phyloP scores from a whole-genome alignment of 2,329 filamentous ascomycete genomes.

The Alternaria brassicicola region DNA sequence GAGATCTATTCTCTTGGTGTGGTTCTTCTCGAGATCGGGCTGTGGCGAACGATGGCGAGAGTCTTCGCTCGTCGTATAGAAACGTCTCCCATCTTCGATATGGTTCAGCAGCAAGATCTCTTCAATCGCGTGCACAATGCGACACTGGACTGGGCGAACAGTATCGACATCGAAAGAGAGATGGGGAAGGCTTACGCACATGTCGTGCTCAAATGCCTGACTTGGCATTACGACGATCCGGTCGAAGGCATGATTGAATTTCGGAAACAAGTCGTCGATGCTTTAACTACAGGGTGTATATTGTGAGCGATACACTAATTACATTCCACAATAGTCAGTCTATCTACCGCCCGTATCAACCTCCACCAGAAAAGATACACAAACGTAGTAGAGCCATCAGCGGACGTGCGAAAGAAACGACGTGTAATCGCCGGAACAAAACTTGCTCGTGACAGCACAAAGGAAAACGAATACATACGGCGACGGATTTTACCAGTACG shows the following conservation, averaged over 20 bases:
- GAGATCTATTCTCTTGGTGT: constrained; percentile 64
- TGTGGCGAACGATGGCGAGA: constrained; percentile 48
- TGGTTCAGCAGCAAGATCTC: constrained; percentile 8
- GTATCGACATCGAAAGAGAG: constrained; percentile 18
- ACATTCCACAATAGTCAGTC: neutral
- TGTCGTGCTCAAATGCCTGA: constrained; percentile 18
- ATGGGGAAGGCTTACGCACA: constrained; percentile 19
- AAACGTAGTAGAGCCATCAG: neutral
- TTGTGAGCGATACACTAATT: neutral
- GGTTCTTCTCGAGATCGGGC: constrained; percentile 59
- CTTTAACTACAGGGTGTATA: constrained; percentile 2
- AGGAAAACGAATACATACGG: neutral
- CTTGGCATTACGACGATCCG: constrained; percentile 15
- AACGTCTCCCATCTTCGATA: constrained; percentile 11
- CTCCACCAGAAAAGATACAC: neutral
- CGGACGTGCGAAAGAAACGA: neutral
- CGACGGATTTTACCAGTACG: neutral
- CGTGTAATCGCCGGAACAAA: neutral
- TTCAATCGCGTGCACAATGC: constrained; percentile 16
- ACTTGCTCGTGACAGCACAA: neutral
- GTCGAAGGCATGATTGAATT: constrained; percentile 17
- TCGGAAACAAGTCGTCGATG: constrained; percentile 18
- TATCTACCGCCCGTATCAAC: neutral
- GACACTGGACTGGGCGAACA: constrained; percentile 16
- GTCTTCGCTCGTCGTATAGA: constrained; percentile 19